A percentile compares a stretch with the other conserved stretches of the same genome.
phyloP scores from a whole-genome alignment of 495 filamentous ascomycete genomes.

The Viridothelium virens region DNA sequence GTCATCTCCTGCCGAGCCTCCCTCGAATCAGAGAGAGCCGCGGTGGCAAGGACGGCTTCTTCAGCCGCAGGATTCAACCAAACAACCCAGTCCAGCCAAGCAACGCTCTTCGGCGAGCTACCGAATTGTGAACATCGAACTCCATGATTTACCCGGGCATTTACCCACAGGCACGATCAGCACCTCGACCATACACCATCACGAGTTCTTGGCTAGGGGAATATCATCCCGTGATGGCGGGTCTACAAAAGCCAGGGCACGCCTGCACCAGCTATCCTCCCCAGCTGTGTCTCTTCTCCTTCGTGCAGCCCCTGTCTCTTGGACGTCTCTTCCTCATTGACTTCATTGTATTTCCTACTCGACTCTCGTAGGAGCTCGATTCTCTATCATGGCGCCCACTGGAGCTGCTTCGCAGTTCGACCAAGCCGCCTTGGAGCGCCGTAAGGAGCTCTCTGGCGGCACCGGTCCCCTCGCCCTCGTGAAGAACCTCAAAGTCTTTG shows the following conservation, averaged over 20 bases:
- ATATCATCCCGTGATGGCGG: neutral
- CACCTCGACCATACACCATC: neutral
- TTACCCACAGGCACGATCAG: neutral
- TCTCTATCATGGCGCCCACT: conserved; percentile 34
- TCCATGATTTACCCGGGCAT: neutral
- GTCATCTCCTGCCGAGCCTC: neutral
- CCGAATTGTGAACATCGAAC: neutral
- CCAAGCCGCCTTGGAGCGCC: conserved; percentile 57
- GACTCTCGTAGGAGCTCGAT: neutral
- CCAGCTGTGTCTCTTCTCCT: neutral
- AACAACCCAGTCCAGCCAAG: neutral
- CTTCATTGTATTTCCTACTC: neutral
- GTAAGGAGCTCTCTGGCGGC: conserved; percentile 55
- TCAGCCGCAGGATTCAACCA: neutral
- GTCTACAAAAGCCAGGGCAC: conserved; percentile 10
- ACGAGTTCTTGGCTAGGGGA: neutral
- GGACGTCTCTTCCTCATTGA: too few species aligned
- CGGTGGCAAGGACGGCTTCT: neutral
- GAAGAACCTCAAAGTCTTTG: conserved; percentile 63
- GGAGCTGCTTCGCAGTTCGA: conserved; percentile 38
- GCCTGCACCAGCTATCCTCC: neutral
- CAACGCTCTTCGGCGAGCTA: neutral
- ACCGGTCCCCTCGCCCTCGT: conserved; percentile 58
- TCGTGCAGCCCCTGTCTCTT: neutral
- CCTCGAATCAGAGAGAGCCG: neutral